These are phyloP conservation scores for Tilletia horrida DNA, from an alignment of 1,284 basidiomycete genomes.

Conservation along the genomic window DNA sequence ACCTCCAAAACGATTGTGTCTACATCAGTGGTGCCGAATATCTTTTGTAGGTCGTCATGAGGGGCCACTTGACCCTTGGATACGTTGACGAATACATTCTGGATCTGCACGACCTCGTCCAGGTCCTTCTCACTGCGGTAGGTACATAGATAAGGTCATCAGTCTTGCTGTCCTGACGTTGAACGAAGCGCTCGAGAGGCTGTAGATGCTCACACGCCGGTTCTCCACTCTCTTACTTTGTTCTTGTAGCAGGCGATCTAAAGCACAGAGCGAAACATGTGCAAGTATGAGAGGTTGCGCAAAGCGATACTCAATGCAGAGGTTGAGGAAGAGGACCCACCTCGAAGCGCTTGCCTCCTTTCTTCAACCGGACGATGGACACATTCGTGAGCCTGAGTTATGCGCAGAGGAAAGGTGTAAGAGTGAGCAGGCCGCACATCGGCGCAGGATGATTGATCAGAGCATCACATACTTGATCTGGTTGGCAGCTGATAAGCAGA, in stretches of 20 bases:
- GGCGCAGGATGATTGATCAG: neutral
- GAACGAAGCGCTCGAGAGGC: neutral
- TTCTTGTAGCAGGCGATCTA: conserved; percentile 96
- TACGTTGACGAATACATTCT: conserved; percentile 92
- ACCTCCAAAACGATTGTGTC: conserved; percentile 72
- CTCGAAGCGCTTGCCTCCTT: conserved; percentile 95
- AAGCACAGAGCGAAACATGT: too few species aligned
- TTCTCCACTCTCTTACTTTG: conserved; percentile 94
- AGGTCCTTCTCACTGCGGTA: conserved; percentile 70
- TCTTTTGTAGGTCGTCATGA: conserved; percentile 81
- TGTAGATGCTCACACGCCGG: conserved; percentile 65
- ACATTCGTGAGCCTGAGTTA: conserved; percentile 74
- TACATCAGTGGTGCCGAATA: conserved; percentile 75
- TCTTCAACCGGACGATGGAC: conserved; percentile 89
- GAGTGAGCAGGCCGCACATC: too few species aligned
- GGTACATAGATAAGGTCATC: neutral
- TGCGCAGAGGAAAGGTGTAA: neutral
- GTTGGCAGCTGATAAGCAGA: conserved; percentile 34
- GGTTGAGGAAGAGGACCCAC: neutral
- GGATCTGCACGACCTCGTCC: conserved; percentile 94
- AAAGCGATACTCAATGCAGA: too few species aligned
- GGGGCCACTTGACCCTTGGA: conserved; percentile 93
- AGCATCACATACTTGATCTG: conserved; percentile 45
- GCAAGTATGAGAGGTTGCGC: too few species aligned
- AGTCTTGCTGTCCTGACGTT: neutral